Percentiles rank a stretch among this genome's conserved stretches.
Conservation (phyloP, 148 eudicot genomes). For the Rhododendron ferrugineum region DNA sequence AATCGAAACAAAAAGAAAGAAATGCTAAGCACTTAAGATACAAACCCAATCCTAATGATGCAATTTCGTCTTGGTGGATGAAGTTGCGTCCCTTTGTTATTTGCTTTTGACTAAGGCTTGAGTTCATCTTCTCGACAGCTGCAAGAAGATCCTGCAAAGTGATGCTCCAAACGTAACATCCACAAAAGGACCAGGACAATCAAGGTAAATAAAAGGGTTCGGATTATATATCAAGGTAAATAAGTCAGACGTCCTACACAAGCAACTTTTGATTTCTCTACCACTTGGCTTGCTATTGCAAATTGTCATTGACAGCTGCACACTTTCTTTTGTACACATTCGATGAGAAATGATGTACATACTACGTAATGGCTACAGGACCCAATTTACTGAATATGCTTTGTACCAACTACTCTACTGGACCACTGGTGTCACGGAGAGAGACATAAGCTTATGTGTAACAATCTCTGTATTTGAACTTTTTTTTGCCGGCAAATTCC, state of each 20-base stretch:
- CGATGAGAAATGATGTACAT: not conserved
- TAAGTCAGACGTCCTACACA: not conserved
- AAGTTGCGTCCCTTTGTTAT: slow-evolving; percentile 22
- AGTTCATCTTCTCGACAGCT: slow-evolving; percentile 71
- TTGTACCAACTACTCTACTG: not conserved
- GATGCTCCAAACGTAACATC: not conserved
- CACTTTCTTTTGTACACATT: not conserved
- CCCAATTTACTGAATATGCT: not conserved
- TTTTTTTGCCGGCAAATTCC: too few relatives aligned
- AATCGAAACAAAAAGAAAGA: not conserved
- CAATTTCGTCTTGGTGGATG: slow-evolving; percentile 65
- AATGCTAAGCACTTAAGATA: not conserved
- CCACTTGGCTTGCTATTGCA: not conserved
- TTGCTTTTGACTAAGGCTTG: slow-evolving; percentile 28
- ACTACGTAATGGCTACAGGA: not conserved
- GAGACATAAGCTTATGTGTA: not conserved
- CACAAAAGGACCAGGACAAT: not conserved
- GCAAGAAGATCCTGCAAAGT: slow-evolving; percentile 50
- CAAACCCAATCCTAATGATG: slow-evolving; percentile 65
- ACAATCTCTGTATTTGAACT: not conserved
- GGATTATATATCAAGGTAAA: not conserved
- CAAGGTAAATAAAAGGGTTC: not conserved
- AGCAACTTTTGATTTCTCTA: not conserved
- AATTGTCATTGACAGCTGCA: not conserved
- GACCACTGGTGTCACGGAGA: not conserved